phyloP scores from a whole-genome alignment of 768 basidiomycete species.

The Tubosaeta sp. region DNA sequence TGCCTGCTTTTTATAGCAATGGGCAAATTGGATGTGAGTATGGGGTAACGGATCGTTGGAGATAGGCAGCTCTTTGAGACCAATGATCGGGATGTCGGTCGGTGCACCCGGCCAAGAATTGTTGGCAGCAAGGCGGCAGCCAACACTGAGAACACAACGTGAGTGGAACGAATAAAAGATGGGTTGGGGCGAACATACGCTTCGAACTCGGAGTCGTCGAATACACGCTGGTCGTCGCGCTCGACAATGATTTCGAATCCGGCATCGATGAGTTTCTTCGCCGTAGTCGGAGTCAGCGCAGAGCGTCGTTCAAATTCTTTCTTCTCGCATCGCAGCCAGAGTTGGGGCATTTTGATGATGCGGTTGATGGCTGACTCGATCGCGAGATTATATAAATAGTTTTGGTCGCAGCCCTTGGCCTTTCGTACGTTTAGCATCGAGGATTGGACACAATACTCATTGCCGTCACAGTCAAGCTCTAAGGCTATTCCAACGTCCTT shows the following conservation, averaged over 20 bases:
- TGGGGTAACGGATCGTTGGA: conserved; percentile 83
- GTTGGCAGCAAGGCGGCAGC: conserved; percentile 82
- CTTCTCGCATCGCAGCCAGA: conserved; percentile 98
- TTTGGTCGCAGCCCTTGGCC: too few relatives aligned
- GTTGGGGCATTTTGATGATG: conserved; percentile 20
- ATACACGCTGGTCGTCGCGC: conserved; percentile 90
- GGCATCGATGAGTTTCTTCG: conserved; percentile 81
- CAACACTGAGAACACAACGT: conserved; percentile 53
- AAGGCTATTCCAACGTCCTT: too few relatives aligned
- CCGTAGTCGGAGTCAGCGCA: conserved; percentile 88
- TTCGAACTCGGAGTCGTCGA: conserved; percentile 90
- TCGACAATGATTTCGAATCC: conserved; percentile 92
- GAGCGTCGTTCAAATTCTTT: conserved; percentile 92
- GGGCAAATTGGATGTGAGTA: conserved; percentile 97
- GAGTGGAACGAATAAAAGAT: background rate
- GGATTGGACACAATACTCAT: too few relatives aligned
- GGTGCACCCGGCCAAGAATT: conserved; percentile 89
- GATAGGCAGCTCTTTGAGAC: conserved; percentile 91
- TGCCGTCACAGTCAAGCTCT: too few relatives aligned
- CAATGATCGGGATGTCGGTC: conserved; percentile 72
- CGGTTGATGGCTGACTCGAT: too few relatives aligned
- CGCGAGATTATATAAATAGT: too few relatives aligned
- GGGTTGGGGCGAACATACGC: conserved; percentile 48
- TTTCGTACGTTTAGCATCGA: too few relatives aligned
- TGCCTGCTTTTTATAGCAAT: conserved; percentile 94